These are phyloP conservation scores for Trichoderma koningiopsis DNA, from an alignment of 2,329 filamentous ascomycete species.

Conservation along the genomic window DNA sequence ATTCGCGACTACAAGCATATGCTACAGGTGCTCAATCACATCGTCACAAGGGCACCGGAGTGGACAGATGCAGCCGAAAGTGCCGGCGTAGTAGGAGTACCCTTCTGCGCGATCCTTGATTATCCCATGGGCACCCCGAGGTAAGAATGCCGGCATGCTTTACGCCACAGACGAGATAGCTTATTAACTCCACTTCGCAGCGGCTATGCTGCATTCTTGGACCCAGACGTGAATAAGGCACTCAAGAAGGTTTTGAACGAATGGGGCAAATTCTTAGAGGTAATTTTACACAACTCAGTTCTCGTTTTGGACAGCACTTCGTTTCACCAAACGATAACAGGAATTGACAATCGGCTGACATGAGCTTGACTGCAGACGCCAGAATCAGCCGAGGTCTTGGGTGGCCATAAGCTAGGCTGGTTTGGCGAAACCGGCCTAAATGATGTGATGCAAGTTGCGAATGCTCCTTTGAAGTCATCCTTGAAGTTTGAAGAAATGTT, in stretches of 20 bases:
- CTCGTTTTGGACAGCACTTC: background rate
- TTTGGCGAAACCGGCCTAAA: constrained; percentile 52
- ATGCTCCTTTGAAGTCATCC: constrained; percentile 45
- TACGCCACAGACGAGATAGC: background rate
- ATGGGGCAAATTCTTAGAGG: constrained; percentile 58
- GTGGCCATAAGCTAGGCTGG: constrained; percentile 52
- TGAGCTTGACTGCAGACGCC: constrained; percentile 42
- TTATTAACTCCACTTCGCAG: constrained; percentile 32
- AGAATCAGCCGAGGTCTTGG: constrained; percentile 55
- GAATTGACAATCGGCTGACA: background rate
- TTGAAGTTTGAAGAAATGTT: constrained; percentile 62
- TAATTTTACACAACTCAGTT: constrained; percentile 29
- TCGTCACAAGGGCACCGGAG: constrained; percentile 53
- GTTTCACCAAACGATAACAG: background rate
- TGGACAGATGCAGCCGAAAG: constrained; percentile 56
- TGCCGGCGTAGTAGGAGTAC: constrained; percentile 57
- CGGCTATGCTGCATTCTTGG: constrained; percentile 57
- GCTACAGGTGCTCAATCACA: constrained; percentile 66
- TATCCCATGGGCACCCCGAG: constrained; percentile 59
- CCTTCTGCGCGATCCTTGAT: constrained; percentile 56
- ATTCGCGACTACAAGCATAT: constrained; percentile 68
- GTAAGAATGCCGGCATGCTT: constrained; percentile 32
- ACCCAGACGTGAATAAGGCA: constrained; percentile 56
- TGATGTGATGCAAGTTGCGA: constrained; percentile 56
- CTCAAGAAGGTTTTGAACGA: constrained; percentile 58